These are phyloP conservation scores for Priceomyces medius DNA, from an alignment of 805 yeast genomes.

Conservation along the genomic window DNA sequence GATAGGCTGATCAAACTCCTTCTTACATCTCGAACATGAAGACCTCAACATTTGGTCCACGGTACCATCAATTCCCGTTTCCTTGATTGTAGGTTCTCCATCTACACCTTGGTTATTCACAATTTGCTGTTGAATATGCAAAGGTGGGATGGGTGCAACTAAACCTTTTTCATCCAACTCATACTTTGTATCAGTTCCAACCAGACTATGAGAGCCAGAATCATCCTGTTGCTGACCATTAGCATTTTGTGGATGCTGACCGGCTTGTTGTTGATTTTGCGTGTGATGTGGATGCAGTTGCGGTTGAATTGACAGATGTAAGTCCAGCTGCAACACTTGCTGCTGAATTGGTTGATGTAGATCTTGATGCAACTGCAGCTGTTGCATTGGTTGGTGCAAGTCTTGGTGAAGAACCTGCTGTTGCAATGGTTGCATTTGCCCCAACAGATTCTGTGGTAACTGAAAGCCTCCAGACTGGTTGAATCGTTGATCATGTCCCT, in stretches of 20 bases:
- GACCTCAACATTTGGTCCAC: conserved; percentile 30
- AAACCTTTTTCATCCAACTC: conserved; percentile 13
- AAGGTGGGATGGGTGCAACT: conserved; percentile 41
- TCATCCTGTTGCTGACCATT: conserved; percentile 7
- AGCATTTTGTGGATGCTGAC: conserved; percentile 12
- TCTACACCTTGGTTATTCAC: conserved; percentile 16
- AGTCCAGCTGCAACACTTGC: conserved; percentile 15
- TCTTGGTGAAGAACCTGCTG: conserved; percentile 11
- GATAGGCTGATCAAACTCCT: conserved; percentile 49
- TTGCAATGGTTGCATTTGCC: conserved; percentile 7
- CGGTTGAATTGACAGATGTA: conserved; percentile 12
- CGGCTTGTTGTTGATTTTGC: conserved; percentile 13
- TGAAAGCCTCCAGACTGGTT: conserved; percentile 10
- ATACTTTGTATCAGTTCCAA: not conserved
- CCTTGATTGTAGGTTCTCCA: conserved; percentile 2
- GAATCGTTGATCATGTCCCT: conserved; percentile 10
- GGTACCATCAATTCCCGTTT: conserved; percentile 1
- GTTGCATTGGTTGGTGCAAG: conserved; percentile 9
- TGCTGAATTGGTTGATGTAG: conserved; percentile 10
- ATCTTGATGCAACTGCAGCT: conserved; percentile 8
- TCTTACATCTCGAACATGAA: conserved; percentile 59
- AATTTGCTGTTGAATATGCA: conserved; percentile 43
- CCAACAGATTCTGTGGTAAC: conserved; percentile 4
- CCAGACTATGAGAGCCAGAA: not conserved
- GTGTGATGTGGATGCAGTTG: conserved; percentile 13